phyloP scores from a whole-genome alignment of 495 filamentous ascomycete species.

The Massariosphaeria phaeospora region DNA sequence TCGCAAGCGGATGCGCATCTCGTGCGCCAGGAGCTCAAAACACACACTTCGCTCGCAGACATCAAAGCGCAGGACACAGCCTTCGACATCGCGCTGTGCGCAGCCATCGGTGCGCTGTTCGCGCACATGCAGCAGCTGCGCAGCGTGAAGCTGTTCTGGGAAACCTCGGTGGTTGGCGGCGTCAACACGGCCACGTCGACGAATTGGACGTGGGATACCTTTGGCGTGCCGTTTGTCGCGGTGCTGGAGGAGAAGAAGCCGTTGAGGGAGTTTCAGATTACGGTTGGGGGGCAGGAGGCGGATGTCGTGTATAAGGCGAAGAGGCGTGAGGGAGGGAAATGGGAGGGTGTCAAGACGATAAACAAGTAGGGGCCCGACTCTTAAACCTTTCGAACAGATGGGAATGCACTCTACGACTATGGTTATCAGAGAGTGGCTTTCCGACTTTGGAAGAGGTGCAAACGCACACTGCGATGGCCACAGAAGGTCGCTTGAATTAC shows the following conservation, averaged over 20 bases:
- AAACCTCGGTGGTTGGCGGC: neutral
- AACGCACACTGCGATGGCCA: too few species aligned
- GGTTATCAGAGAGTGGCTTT: too few species aligned
- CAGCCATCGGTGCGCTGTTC: conserved; percentile 2
- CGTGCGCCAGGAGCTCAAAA: neutral
- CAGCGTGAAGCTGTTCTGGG: conserved; percentile 18
- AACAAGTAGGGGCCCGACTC: too few species aligned
- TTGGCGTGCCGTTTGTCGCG: conserved; percentile 9
- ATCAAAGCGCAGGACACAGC: neutral
- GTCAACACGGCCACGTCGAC: neutral
- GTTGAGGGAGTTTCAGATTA: conserved; percentile 7
- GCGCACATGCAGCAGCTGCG: conserved; percentile 10
- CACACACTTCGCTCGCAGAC: neutral
- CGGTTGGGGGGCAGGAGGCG: conserved; percentile 2
- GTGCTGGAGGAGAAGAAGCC: conserved; percentile 2
- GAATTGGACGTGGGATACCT: conserved; percentile 3
- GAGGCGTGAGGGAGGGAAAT: neutral
- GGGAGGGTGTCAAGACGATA: neutral
- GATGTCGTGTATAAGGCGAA: neutral
- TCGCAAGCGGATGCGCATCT: neutral
- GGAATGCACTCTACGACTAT: neutral
- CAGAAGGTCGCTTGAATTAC: too few species aligned
- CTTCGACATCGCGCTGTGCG: neutral
- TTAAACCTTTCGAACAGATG: too few species aligned
- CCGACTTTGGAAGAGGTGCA: neutral